phyloP scores from a whole-genome alignment of 169 alveolate genomes.

The Amoebophrya sp. region DNA sequence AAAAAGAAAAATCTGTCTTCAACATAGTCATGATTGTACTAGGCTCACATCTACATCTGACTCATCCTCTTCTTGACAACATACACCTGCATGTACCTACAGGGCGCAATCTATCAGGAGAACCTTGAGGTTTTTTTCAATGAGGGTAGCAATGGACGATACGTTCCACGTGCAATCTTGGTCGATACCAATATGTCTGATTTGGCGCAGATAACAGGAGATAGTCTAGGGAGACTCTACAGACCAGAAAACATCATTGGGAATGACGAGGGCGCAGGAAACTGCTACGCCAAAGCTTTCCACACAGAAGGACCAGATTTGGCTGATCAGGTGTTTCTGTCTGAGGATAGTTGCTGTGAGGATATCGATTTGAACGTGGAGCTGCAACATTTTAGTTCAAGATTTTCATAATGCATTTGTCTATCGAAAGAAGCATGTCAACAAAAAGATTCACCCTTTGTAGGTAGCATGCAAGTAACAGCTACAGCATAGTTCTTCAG shows the following conservation, averaged over 20 bases:
- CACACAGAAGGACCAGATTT: slow-evolving; percentile 36
- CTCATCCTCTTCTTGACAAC: no score
- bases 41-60: no score
- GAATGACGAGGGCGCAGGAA: slow-evolving; percentile 34
- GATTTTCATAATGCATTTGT: no score
- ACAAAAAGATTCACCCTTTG: background rate
- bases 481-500: background rate
- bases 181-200: slow-evolving; percentile 21
- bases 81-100: no score
- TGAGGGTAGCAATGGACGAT: slow-evolving; percentile 25
- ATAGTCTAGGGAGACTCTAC: slow-evolving; percentile 12
- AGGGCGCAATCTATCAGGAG: background rate
- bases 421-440: no score
- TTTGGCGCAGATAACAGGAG: background rate
- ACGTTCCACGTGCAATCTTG: slow-evolving; percentile 30
- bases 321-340: slow-evolving; percentile 27
- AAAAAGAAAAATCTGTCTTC: no score
- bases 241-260: slow-evolving; percentile 10
- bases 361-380: no score
- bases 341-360: no score
- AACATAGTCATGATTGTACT: no score
- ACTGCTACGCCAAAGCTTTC: slow-evolving; percentile 39
- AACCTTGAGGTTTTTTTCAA: slow-evolving; percentile 27
- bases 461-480: background rate
- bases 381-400: no score